These are phyloP conservation scores for Ilyonectria destructans DNA, from an alignment of 2,329 filamentous ascomycete species.

Conservation along the genomic window DNA sequence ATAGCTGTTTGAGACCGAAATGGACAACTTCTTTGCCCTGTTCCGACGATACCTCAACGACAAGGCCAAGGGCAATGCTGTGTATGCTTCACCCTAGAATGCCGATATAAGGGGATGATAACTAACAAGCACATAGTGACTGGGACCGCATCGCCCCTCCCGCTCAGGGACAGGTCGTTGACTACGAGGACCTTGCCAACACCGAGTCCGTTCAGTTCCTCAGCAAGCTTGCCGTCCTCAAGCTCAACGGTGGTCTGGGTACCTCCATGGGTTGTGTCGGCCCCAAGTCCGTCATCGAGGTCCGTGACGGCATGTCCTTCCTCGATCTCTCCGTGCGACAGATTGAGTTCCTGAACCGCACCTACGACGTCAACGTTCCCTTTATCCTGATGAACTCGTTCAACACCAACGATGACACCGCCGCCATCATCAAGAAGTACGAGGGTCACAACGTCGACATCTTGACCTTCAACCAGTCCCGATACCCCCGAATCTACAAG, in stretches of 20 bases:
- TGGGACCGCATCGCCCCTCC: slow-evolving; percentile 98
- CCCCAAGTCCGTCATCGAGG: slow-evolving; percentile 99
- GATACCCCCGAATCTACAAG: slow-evolving; percentile 98
- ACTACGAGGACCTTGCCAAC: slow-evolving; percentile 92
- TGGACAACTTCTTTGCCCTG: slow-evolving; percentile 99
- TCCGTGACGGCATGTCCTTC: slow-evolving; percentile 99
- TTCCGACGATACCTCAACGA: slow-evolving; percentile 99
- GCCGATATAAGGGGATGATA: slow-evolving; percentile 7
- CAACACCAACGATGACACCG: slow-evolving; percentile 99
- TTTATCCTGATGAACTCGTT: slow-evolving; percentile 99
- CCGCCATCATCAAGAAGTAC: slow-evolving; percentile 99
- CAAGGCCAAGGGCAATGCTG: slow-evolving; percentile 96
- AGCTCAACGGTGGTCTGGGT: slow-evolving; percentile 99
- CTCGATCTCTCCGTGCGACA: slow-evolving; percentile 98
- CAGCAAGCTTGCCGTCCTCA: slow-evolving; percentile 97
- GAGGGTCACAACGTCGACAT: slow-evolving; percentile 99
- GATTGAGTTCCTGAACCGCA: slow-evolving; percentile 99
- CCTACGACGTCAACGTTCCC: slow-evolving; percentile 96
- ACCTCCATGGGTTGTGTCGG: slow-evolving; percentile 99
- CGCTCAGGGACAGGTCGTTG: slow-evolving; percentile 92
- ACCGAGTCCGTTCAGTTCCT: slow-evolving; percentile 94
- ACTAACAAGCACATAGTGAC: slow-evolving; percentile 71
- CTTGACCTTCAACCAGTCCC: slow-evolving; percentile 99
- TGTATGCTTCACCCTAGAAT: slow-evolving; percentile 68
- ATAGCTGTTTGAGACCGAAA: slow-evolving; percentile 96